Evolutionary conservation across 1,284 basidiomycete species (phyloP).

Genomic region (Microbotryum intermedium): DNA sequence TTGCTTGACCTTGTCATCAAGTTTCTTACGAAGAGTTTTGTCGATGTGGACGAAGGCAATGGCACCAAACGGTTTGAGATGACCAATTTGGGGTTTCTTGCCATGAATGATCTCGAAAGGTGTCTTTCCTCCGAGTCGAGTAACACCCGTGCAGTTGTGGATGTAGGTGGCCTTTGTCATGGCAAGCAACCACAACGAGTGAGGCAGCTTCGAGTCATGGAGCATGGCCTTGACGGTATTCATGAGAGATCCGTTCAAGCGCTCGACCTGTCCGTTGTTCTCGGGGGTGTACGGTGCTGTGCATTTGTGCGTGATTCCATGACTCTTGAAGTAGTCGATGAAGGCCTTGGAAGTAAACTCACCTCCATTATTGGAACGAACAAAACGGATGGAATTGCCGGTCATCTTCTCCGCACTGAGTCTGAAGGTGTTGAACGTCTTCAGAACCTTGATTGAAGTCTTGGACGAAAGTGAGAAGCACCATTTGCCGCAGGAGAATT

Average conservation of each 20-base stretch:
- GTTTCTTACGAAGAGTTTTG: not conserved
- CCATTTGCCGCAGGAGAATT: not conserved
- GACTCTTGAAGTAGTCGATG: not conserved
- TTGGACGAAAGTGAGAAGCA: not conserved
- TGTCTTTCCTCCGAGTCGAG: not conserved
- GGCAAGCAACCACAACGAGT: not conserved
- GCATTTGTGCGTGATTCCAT: slow-evolving; percentile 7
- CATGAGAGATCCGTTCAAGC: not conserved
- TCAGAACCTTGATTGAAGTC: not conserved
- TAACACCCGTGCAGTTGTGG: not conserved
- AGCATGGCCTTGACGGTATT: not conserved
- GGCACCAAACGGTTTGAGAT: not conserved
- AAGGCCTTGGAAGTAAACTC: slow-evolving; percentile 13
- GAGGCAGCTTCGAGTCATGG: not conserved
- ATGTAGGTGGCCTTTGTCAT: not conserved
- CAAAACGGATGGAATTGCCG: slow-evolving; percentile 1
- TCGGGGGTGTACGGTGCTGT: slow-evolving; percentile 13
- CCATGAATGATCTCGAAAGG: not conserved
- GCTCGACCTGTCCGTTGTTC: slow-evolving; percentile 7
- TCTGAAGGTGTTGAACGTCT: no score
- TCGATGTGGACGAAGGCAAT: not conserved
- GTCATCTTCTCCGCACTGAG: not conserved
- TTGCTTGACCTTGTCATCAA: not conserved
- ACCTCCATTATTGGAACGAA: slow-evolving; percentile 10
- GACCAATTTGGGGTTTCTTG: not conserved